Evolutionary conservation across 441 rosid genomes (phyloP), one percentile per base, ranked within the genome.

Genomic region (Syzygium syzygioides): DNA sequence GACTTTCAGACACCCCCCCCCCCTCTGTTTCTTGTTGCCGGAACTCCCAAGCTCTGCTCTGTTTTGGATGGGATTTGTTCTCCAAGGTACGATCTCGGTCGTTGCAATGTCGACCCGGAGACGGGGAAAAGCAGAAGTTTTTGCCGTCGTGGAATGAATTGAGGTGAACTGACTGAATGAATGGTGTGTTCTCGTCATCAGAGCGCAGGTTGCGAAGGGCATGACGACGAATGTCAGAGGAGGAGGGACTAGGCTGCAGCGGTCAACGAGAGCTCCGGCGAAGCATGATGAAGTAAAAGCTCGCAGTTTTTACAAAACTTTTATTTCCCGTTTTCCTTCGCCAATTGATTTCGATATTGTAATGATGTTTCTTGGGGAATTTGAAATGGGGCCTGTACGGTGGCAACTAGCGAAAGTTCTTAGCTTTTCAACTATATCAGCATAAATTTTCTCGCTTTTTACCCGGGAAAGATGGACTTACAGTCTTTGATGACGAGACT

Each of bases 221-320:
- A 66, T 41, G 68, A 90, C 90, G 90, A 94, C 93, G 96, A 92
- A 91, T 88, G 86, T 88, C 59, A 91, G 92, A 87, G 91, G 92
- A 84, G 90, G 30, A 64, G 89, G 93, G 87, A 84, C 92, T 32
- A 80, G 90, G 48, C 89, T 85, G 66, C 95, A 91, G 53, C 94
- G 89, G 87, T 85, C 92, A 62, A 88, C 55, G 89, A 90, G 90
- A 86, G 88, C 89, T 92, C 91, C 91, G 11, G 53, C 80, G 89
- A 93, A 90, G 91, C 90, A 86, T 92, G 94, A 88, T 55, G 91
- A 89, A 90, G 92, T 92, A 92, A 88, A 91, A 57, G 41, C 20
- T 45, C 80, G 56, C 76, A 83, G 87, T 85, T 50, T 48, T 57
- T 57, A 56, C 85, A 85, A 85, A 71, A 86, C 88, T 26, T 90